Evolutionary conservation across 2,329 filamentous ascomycete genomes (phyloP).

Genomic region (Nemania bipapillata): DNA sequence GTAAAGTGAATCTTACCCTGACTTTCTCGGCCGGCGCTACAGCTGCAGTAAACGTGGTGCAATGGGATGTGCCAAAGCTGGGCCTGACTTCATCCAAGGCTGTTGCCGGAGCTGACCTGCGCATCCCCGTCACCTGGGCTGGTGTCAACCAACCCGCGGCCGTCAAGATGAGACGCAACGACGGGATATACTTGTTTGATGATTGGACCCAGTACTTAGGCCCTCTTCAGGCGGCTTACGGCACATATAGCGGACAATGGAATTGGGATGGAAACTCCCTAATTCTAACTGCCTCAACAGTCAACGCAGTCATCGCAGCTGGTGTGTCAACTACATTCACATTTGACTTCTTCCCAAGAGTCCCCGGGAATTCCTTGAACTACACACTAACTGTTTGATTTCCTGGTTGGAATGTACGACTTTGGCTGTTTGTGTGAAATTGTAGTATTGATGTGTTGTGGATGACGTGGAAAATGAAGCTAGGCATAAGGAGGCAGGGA

Average conservation of each 20-base stretch:
- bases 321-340: constrained; percentile 60
- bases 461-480: no score
- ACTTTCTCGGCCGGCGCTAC: constrained; percentile 63
- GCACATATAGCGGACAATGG: constrained; percentile 64
- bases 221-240: constrained; percentile 61
- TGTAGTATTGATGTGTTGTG: no score
- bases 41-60: constrained; percentile 61
- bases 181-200: constrained; percentile 64
- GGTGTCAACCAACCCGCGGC: constrained; percentile 63
- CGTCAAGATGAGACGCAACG: constrained; percentile 60
- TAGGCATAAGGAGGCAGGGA: no score
- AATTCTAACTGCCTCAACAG: constrained; percentile 58
- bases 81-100: constrained; percentile 42
- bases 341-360: constrained; percentile 66
- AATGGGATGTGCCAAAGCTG: constrained; percentile 62
- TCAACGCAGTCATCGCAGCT: constrained; percentile 59
- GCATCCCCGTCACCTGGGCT: constrained; percentile 63
- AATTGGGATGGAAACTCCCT: constrained; percentile 61
- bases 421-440: not conserved
- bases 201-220: constrained; percentile 66
- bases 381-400: constrained; percentile 55
- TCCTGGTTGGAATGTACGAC: not conserved
- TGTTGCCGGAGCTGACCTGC: constrained; percentile 52
- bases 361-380: constrained; percentile 60
- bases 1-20: constrained; percentile 63